These are phyloP conservation scores for Saccharomycopsis capsularis DNA, from an alignment of 805 yeast species.

Conservation along the genomic window DNA sequence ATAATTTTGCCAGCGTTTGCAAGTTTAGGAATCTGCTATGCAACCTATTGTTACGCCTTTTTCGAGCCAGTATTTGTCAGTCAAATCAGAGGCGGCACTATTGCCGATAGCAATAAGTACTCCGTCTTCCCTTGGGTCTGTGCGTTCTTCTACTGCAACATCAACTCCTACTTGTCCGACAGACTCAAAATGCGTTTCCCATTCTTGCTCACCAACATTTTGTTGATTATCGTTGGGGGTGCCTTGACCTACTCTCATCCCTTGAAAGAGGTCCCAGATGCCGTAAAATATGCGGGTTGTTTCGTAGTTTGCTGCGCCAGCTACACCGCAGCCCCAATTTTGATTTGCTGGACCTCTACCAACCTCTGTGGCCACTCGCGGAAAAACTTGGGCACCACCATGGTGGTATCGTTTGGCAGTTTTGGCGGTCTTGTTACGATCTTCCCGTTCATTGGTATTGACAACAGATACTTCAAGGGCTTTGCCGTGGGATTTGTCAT, in stretches of 20 bases:
- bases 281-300: conserved; percentile 52
- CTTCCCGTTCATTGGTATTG: conserved; percentile 13
- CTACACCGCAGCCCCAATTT: conserved; percentile 61
- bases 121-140: conserved; percentile 20
- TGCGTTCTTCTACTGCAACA: conserved; percentile 16
- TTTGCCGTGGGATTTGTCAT: conserved; percentile 15
- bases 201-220: conserved; percentile 30
- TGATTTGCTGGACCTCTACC: conserved; percentile 51
- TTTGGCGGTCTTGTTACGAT: conserved; percentile 43
- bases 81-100: conserved; percentile 9
- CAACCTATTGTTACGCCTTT: conserved; percentile 20
- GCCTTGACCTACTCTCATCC: conserved; percentile 42
- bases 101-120: conserved; percentile 15
- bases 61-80: conserved; percentile 17
- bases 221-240: conserved; percentile 46
- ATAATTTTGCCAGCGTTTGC: conserved; percentile 16
- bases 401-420: conserved; percentile 64
- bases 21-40: conserved; percentile 17
- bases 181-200: conserved; percentile 37
- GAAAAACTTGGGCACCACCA: conserved; percentile 50
- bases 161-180: conserved; percentile 32
- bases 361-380: conserved; percentile 44
- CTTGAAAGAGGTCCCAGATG: conserved; percentile 22
- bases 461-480: conserved; percentile 10
- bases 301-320: conserved; percentile 47